Conservation (phyloP, 805 yeast genomes). For the Blastobotrys americana region DNA sequence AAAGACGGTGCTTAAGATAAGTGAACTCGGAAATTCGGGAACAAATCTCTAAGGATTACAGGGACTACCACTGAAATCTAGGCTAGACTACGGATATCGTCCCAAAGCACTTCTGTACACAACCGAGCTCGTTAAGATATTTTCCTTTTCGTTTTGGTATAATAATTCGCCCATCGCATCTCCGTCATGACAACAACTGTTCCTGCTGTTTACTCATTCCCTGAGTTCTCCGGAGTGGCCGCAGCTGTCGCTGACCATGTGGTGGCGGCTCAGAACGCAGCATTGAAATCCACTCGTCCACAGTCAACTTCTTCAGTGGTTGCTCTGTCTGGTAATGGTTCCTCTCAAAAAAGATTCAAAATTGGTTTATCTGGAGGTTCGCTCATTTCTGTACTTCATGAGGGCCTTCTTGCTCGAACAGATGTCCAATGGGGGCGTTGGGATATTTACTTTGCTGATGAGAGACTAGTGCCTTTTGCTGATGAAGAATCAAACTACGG, state of each 20-base stretch:
- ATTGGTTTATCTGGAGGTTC: slow-evolving; percentile 94
- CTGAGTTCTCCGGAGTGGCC: slow-evolving; percentile 83
- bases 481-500: slow-evolving; percentile 84
- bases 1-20: too few relatives aligned
- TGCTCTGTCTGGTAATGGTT: background rate
- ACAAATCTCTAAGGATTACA: background rate
- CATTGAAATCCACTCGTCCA: slow-evolving; percentile 33
- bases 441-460: slow-evolving; percentile 97
- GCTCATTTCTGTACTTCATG: slow-evolving; percentile 72
- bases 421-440: slow-evolving; percentile 87
- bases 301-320: slow-evolving; percentile 8
- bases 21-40: too few relatives aligned
- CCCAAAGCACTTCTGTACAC: too few relatives aligned
- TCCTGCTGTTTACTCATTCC: slow-evolving; percentile 88
- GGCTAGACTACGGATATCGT: too few relatives aligned
- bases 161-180: too few relatives aligned
- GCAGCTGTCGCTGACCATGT: slow-evolving; percentile 96
- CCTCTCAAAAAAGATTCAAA: slow-evolving; percentile 54
- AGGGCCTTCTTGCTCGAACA: slow-evolving; percentile 70
- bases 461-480: slow-evolving; percentile 83
- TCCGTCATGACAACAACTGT: slow-evolving; percentile 93
- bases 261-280: slow-evolving; percentile 74
- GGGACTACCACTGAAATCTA: too few relatives aligned
- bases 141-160: too few relatives aligned
- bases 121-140: too few relatives aligned